Evolutionary conservation across 2,329 filamentous ascomycete genomes (phyloP).

Genomic region (Echinosphaeria canescens): DNA sequence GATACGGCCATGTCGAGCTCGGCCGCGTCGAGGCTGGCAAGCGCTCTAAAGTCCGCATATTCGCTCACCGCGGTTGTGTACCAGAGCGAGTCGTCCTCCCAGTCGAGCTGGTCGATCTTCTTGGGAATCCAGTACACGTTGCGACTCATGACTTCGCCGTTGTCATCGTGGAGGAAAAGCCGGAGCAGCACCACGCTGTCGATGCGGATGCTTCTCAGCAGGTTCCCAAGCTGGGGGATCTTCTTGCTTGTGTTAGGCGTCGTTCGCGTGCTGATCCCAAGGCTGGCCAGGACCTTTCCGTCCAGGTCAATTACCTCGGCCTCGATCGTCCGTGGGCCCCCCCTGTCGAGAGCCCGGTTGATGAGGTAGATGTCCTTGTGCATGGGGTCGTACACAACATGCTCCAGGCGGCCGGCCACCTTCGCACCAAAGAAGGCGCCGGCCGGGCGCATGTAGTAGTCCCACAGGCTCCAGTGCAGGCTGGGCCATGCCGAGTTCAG

Average conservation of each 20-base stretch:
- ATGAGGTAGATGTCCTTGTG: conserved; percentile 24
- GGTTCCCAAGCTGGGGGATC: conserved; percentile 10
- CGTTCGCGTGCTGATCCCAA: conserved; percentile 12
- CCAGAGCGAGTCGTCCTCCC: conserved; percentile 34
- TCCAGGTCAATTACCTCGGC: conserved; percentile 25
- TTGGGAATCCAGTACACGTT: conserved; percentile 38
- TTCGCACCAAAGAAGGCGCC: conserved; percentile 39
- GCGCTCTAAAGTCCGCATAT: conserved; percentile 23
- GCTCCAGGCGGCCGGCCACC: conserved; percentile 22
- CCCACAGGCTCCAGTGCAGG: conserved; percentile 43
- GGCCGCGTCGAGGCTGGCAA: conserved; percentile 17
- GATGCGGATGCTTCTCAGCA: conserved; percentile 9
- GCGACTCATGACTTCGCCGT: conserved; percentile 18
- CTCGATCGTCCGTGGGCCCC: conserved; percentile 17
- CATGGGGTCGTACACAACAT: conserved; percentile 31
- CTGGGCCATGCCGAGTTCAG: conserved; percentile 42
- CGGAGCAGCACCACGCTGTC: conserved; percentile 27
- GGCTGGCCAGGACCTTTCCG: conserved; percentile 18
- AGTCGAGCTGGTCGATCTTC: conserved; percentile 24
- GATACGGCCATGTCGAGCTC: conserved; percentile 11
- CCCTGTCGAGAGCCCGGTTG: conserved; percentile 22
- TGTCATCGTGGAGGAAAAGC: conserved; percentile 17
- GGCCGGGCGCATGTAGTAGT: conserved; percentile 35
- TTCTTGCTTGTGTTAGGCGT: conserved; percentile 20
- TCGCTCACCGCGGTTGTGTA: conserved; percentile 31